Conservation (phyloP, 2,329 filamentous ascomycete species). For the Hypoxylon sp. region DNA sequence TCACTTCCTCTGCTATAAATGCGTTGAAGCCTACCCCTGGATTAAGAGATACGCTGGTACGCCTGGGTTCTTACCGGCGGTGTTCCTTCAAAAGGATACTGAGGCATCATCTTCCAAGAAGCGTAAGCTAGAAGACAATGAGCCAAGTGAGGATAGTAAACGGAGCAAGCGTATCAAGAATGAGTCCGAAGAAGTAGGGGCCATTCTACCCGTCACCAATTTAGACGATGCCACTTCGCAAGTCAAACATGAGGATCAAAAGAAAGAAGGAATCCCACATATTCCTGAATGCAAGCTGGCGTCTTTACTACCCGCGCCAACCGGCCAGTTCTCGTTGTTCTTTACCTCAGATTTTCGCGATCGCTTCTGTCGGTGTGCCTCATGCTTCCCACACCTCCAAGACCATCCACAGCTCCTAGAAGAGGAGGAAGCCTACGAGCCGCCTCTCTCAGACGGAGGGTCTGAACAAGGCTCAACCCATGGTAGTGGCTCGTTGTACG, state of each 20-base stretch:
- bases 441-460: constrained; percentile 79
- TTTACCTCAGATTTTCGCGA: constrained; percentile 84
- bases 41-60: constrained; percentile 89
- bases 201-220: constrained; percentile 25
- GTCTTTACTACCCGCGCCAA: constrained; percentile 69
- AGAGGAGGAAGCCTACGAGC: constrained; percentile 95
- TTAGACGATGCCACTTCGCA: constrained; percentile 28
- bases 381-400: constrained; percentile 82
- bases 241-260: constrained; percentile 46
- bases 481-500: constrained; percentile 86
- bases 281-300: constrained; percentile 70
- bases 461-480: constrained; percentile 71
- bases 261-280: constrained; percentile 38
- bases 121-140: constrained; percentile 74
- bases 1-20: constrained; percentile 93
- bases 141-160: constrained; percentile 55
- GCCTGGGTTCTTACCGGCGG: constrained; percentile 81
- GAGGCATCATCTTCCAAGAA: constrained; percentile 66
- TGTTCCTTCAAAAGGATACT: constrained; percentile 65
- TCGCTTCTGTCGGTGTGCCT: constrained; percentile 83
- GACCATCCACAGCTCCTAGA: constrained; percentile 87
- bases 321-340: constrained; percentile 83
- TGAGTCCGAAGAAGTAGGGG: constrained; percentile 52
- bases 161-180: constrained; percentile 68
- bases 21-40: constrained; percentile 89